Percentiles rank a stretch among this genome's conserved stretches.
Conservation (phyloP, 129 eudicot genomes). For the Gnaphalium uliginosum region DNA sequence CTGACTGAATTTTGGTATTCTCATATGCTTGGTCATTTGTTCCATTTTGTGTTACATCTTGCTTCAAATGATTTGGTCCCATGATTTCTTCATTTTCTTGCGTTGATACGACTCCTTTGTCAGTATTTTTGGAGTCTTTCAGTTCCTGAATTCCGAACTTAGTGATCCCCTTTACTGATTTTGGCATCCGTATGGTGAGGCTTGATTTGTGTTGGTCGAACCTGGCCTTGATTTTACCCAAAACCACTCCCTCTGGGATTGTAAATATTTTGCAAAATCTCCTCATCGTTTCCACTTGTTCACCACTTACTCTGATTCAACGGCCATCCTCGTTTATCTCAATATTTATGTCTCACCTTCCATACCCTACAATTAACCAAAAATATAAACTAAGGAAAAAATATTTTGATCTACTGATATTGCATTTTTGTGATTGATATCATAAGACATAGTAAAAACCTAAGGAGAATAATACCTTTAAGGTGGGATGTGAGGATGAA, state of each 20-base stretch:
- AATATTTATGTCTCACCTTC: constrained; percentile 47
- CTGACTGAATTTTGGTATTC: constrained; percentile 5
- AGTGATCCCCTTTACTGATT: constrained; percentile 41
- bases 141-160: constrained; percentile 44
- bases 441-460: not conserved
- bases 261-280: constrained; percentile 46
- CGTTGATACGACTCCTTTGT: constrained; percentile 11
- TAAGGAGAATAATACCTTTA: constrained; percentile 36
- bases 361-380: constrained; percentile 44
- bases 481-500: constrained; percentile 64
- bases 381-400: not conserved
- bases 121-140: constrained; percentile 25
- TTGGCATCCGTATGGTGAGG: constrained; percentile 57
- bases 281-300: constrained; percentile 31
- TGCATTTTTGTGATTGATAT: not conserved
- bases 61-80: constrained; percentile 3
- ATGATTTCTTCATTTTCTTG: constrained; percentile 8
- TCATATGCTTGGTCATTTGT: not conserved
- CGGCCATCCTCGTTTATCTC: constrained; percentile 70
- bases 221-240: constrained; percentile 58
- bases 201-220: constrained; percentile 50
- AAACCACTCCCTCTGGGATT: constrained; percentile 59
- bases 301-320: constrained; percentile 45
- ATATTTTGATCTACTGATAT: not conserved
- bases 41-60: not conserved